Conservation (phyloP, 768 basidiomycete species). For the Mycena polygramma region DNA sequence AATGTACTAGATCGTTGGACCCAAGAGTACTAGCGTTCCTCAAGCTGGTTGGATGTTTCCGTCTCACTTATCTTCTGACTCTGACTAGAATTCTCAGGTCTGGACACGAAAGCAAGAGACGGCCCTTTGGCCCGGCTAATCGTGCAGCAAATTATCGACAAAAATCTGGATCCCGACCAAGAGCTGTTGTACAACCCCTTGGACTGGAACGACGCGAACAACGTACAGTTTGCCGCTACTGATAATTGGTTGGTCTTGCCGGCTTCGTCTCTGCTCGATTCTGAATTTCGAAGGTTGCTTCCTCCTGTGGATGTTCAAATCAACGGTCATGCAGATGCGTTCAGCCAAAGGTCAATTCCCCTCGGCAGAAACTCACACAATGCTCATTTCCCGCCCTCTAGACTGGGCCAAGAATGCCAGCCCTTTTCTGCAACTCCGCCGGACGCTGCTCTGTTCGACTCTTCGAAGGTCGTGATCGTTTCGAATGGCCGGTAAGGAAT, state of each 20-base stretch:
- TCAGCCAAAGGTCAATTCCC: conserved; percentile 58
- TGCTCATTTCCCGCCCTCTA: conserved; percentile 33
- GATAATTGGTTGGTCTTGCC: conserved; percentile 53
- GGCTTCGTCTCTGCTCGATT: not conserved
- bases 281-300: conserved; percentile 42
- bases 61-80: not conserved
- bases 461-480: conserved; percentile 64
- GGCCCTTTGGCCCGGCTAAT: conserved; percentile 65
- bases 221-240: conserved; percentile 54
- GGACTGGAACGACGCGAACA: conserved; percentile 62
- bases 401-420: conserved; percentile 63
- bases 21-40: conserved; percentile 63
- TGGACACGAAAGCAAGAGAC: conserved; percentile 64
- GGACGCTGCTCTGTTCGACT: conserved; percentile 60
- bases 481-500: conserved; percentile 59
- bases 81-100: conserved; percentile 34
- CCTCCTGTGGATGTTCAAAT: conserved; percentile 56
- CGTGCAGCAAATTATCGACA: conserved; percentile 56
- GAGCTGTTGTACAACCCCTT: conserved; percentile 63
- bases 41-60: conserved; percentile 52
- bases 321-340: conserved; percentile 63
- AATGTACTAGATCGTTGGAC: conserved; percentile 58
- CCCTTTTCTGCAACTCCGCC: conserved; percentile 54
- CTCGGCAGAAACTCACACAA: not conserved
- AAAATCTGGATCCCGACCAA: conserved; percentile 57